phyloP scores from a whole-genome alignment of 768 basidiomycete genomes.

The Leccinellum albellum region DNA sequence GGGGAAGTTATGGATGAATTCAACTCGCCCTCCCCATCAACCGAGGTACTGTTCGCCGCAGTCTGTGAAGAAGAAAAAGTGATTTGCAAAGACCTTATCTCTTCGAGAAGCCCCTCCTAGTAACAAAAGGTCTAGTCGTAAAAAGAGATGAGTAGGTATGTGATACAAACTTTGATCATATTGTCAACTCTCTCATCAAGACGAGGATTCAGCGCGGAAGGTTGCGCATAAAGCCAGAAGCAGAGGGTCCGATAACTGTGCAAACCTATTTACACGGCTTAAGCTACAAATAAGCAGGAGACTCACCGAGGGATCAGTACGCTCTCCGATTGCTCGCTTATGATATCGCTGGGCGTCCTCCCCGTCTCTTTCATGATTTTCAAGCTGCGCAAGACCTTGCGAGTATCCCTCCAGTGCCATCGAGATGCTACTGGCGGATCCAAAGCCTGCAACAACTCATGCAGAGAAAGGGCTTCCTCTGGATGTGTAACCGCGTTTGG shows the following conservation, averaged over 20 bases:
- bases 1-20: constrained; percentile 1
- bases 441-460: constrained; percentile 60
- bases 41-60: neutral
- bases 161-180: constrained; percentile 71
- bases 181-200: constrained; percentile 79
- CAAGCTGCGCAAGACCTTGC: constrained; percentile 83
- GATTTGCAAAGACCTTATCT: constrained; percentile 57
- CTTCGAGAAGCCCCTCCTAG: constrained; percentile 75
- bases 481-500: constrained; percentile 55
- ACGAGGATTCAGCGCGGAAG: constrained; percentile 56
- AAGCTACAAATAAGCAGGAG: neutral
- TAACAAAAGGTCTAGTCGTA: neutral
- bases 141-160: neutral
- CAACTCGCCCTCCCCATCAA: neutral
- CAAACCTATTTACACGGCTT: neutral
- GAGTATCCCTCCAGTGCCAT: constrained; percentile 96
- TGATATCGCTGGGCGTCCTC: constrained; percentile 61
- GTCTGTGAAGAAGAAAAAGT: constrained; percentile 12
- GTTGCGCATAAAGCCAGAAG: constrained; percentile 87
- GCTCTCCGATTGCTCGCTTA: constrained; percentile 54
- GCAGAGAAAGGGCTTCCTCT: constrained; percentile 56
- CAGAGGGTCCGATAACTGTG: constrained; percentile 72
- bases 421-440: constrained; percentile 72
- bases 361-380: constrained; percentile 72
- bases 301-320: constrained; percentile 49